Percentiles rank a stretch among this genome's conserved stretches.
These are phyloP conservation scores for Phalaenopsis aphrodite DNA, from an alignment of 106 monocot genomes.

Conservation along the genomic window DNA sequence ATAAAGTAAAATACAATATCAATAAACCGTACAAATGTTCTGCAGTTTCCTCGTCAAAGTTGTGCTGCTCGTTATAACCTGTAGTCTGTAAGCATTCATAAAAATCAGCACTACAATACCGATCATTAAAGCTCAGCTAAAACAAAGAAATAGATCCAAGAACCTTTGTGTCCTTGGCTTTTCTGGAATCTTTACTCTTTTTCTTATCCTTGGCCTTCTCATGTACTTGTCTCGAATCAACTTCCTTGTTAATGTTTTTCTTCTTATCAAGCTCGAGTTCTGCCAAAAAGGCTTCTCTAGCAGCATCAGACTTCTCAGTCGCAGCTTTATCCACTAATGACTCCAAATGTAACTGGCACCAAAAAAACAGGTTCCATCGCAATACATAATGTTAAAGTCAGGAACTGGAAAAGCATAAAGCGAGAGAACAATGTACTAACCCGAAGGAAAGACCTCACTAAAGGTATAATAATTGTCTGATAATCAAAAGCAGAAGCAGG, in stretches of 20 bases:
- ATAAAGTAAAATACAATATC: background rate
- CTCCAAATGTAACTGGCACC: conserved; percentile 54
- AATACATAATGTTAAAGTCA: background rate
- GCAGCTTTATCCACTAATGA: conserved; percentile 92
- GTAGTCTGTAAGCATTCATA: conserved; percentile 30
- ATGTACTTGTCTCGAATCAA: conserved; percentile 46
- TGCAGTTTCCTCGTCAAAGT: conserved; percentile 26
- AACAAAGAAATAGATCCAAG: conserved; percentile 5
- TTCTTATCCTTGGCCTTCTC: conserved; percentile 86
- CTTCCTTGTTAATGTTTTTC: conserved; percentile 38
- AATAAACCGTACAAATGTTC: conserved; percentile 46
- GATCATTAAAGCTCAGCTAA: background rate
- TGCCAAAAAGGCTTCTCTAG: conserved; percentile 82
- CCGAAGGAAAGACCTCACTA: conserved; percentile 71
- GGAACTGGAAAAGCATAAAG: conserved; percentile 8
- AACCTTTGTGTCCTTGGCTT: conserved; percentile 64
- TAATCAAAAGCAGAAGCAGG: conserved; percentile 74
- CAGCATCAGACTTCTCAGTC: conserved; percentile 80
- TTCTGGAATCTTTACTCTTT: conserved; percentile 66
- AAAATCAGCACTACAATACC: background rate
- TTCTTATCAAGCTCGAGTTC: conserved; percentile 76
- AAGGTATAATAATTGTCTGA: conserved; percentile 55
- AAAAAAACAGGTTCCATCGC: background rate
- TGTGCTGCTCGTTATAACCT: conserved; percentile 23
- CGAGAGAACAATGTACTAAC: conserved; percentile 13